Evolutionary conservation across 2,329 filamentous ascomycete species (phyloP), one percentile per base, ranked within the genome.

Genomic region (Stagonosporopsis cucurbitacearum): DNA sequence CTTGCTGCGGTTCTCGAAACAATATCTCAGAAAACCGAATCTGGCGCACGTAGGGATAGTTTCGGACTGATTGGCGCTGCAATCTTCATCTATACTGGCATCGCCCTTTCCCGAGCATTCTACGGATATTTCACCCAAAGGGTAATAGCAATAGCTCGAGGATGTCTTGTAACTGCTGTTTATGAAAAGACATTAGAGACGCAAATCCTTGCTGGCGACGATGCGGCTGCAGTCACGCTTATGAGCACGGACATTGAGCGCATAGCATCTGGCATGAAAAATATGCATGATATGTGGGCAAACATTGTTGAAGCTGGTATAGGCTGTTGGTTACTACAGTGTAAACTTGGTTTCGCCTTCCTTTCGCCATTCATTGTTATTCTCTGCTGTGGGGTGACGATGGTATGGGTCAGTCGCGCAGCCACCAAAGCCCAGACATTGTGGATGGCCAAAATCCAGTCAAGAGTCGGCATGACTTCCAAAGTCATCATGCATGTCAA

Each of bases 401-500:
- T 68, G 23, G 59, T 36, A 1, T 55, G 68, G 30, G 25, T 72
- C 3, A 55, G 62, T 4, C 62, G 58, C 19, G 69, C 58, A 33
- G 64, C 60, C n/a, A 64, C 64, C 8, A 54, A 60, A 26, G 49
- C 56, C 0, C 67, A 72, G 43, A 48, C 59, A n/a, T 40, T 40
- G 1, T 73, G 70, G 70, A 62, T 73, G 50, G 39, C 55, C 8
- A 57, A 43, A 3, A 67, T 72, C 15, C 64, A 74, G 33, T 62
- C 54, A 26, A 55, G 71, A 13, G 63, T 72, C 12, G 59, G 63
- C 19, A 50, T 64, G 12, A 74, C 70, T 1, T 54, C 69, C 4
- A 64, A 57, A 8, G 63, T 70, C 20, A 69, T 79, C 17, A 64
- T 67, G 1, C 68, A 67, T 33, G 76, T 79, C 67, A 79, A 77